Conservation (phyloP, 2,329 filamentous ascomycete species). For the Alternaria triticimaculans region DNA sequence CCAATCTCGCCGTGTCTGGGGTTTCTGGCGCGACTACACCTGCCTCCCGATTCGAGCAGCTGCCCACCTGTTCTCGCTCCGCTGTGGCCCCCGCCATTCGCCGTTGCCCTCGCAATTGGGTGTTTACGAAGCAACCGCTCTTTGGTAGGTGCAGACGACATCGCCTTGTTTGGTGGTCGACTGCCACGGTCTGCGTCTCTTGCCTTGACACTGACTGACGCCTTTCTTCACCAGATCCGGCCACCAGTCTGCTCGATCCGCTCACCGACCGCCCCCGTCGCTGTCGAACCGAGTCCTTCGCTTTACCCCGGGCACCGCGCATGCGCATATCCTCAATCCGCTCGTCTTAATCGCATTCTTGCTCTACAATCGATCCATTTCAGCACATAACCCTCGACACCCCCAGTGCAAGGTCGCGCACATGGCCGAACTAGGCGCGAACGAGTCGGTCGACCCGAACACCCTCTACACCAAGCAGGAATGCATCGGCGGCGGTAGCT, state of each 20-base stretch:
- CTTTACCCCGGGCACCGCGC: conserved; percentile 2
- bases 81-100: conserved; percentile 13
- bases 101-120: conserved; percentile 24
- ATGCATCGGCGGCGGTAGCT: conserved; percentile 87
- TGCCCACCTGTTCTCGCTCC: not conserved
- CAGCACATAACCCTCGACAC: not conserved
- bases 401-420: not conserved
- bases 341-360: not conserved
- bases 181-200: not conserved
- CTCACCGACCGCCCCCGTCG: conserved; percentile 5
- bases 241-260: conserved; percentile 2
- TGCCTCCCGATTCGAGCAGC: not conserved
- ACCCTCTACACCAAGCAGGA: conserved; percentile 83
- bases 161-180: not conserved
- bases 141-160: conserved; percentile 8
- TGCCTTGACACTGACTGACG: not conserved
- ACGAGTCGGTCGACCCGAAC: conserved; percentile 78
- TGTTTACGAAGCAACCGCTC: conserved; percentile 25
- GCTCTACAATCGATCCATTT: not conserved
- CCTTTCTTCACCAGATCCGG: not conserved
- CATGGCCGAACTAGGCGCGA: conserved; percentile 40
- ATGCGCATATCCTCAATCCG: not conserved
- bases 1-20: not conserved
- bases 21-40: not conserved
- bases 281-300: conserved; percentile 2